Conservation (phyloP, 495 filamentous ascomycete genomes). For the Lasiosphaeria miniovina region DNA sequence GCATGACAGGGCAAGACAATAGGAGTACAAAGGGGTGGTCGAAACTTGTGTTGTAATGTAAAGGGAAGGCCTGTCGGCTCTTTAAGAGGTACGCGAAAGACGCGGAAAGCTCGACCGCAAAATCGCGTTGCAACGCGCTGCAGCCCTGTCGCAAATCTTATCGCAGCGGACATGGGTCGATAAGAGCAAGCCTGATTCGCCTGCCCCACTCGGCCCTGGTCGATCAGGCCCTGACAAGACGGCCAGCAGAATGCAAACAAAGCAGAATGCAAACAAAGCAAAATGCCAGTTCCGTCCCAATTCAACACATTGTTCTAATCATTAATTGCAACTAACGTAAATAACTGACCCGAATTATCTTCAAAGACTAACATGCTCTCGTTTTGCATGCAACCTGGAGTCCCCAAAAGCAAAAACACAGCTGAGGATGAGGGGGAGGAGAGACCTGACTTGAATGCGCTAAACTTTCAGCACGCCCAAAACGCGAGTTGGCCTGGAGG, state of each 20-base stretch:
- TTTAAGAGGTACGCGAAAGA: slow-evolving; percentile 22
- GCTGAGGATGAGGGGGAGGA: too few species aligned
- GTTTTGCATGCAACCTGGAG: too few species aligned
- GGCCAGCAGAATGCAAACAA: not conserved
- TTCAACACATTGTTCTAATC: too few species aligned
- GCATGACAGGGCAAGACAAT: not conserved
- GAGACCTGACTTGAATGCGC: too few species aligned
- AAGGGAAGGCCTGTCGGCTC: not conserved
- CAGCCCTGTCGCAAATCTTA: not conserved
- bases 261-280: too few species aligned
- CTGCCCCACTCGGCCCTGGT: not conserved
- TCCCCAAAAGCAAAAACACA: too few species aligned
- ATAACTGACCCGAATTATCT: too few species aligned
- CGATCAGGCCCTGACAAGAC: not conserved
- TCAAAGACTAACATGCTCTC: too few species aligned
- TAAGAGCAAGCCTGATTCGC: not conserved
- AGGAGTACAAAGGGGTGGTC: not conserved
- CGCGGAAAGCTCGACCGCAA: slow-evolving; percentile 10
- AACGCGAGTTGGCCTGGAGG: too few species aligned
- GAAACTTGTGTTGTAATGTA: not conserved
- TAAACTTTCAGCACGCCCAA: too few species aligned
- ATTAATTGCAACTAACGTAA: too few species aligned
- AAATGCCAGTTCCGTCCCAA: too few species aligned
- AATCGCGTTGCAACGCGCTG: slow-evolving; percentile 10
- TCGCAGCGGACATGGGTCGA: not conserved